Conservation (phyloP, 2,329 filamentous ascomycete genomes). For the Parastagonospora avenae region DNA sequence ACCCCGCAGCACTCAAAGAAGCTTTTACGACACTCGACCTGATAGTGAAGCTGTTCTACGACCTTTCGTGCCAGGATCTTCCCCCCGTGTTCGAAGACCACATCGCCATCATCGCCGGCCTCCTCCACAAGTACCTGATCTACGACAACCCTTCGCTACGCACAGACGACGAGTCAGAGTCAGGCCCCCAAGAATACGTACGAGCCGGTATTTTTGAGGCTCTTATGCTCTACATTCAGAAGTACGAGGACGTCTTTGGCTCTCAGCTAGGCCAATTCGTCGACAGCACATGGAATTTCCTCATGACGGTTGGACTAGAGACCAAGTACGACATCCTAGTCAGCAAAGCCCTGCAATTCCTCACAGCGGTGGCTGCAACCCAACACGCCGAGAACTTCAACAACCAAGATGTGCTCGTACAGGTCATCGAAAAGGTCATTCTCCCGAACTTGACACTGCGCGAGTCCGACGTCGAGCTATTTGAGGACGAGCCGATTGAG, state of each 20-base stretch:
- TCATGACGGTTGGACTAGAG: slow-evolving; percentile 83
- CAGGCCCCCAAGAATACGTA: slow-evolving; percentile 81
- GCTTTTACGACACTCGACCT: slow-evolving; percentile 87
- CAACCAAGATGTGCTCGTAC: slow-evolving; percentile 74
- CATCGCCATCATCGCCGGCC: slow-evolving; percentile 72
- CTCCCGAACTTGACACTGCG: slow-evolving; percentile 89
- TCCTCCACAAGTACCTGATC: slow-evolving; percentile 90
- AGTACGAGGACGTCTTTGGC: slow-evolving; percentile 94
- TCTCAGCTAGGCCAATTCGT: slow-evolving; percentile 82
- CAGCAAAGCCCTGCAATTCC: slow-evolving; percentile 91
- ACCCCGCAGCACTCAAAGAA: slow-evolving; percentile 74
- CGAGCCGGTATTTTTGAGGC: slow-evolving; percentile 94
- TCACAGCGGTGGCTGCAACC: slow-evolving; percentile 82
- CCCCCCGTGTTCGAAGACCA: slow-evolving; percentile 94
- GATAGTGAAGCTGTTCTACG: slow-evolving; percentile 89
- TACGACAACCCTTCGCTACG: slow-evolving; percentile 84
- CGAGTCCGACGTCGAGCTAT: slow-evolving; percentile 92
- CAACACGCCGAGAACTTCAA: slow-evolving; percentile 87
- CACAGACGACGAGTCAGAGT: slow-evolving; percentile 88
- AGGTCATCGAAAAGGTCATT: slow-evolving; percentile 95
- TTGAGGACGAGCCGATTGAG: slow-evolving; percentile 98
- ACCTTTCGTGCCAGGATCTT: slow-evolving; percentile 96
- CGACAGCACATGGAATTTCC: slow-evolving; percentile 84
- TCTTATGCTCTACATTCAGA: slow-evolving; percentile 87
- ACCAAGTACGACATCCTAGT: slow-evolving; percentile 94